phyloP scores from a whole-genome alignment of 2,329 filamentous ascomycete species.

The Beauveria scarabaeidicola region DNA sequence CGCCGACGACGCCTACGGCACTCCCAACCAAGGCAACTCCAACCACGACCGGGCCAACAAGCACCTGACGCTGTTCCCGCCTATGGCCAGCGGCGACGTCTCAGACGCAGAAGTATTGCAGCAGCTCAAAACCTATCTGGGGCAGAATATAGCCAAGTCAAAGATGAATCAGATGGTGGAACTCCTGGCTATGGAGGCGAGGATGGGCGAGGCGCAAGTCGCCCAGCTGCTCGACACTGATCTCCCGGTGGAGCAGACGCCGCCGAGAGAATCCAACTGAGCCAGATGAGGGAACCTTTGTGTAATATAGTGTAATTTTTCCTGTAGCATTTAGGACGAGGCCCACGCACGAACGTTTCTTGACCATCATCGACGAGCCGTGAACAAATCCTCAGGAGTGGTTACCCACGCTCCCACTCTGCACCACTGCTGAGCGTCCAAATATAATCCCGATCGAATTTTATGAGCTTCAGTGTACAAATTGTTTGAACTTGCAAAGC shows the following conservation, averaged over 20 bases:
- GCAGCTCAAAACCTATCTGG: conserved; percentile 13
- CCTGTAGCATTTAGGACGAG: background rate
- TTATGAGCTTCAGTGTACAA: no score
- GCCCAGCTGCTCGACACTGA: conserved; percentile 9
- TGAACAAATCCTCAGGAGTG: no score
- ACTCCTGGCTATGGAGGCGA: conserved; percentile 22
- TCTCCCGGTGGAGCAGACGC: background rate
- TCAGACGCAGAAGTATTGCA: conserved; percentile 18
- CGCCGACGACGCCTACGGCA: conserved; percentile 63
- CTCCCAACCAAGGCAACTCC: conserved; percentile 17
- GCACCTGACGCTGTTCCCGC: conserved; percentile 44
- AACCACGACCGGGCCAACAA: conserved; percentile 26
- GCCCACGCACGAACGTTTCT: no score
- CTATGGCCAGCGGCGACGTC: conserved; percentile 21
- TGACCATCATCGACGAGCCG: no score
- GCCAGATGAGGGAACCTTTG: background rate
- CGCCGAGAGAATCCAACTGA: background rate
- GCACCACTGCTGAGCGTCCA: no score
- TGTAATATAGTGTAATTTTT: conserved; percentile 1
- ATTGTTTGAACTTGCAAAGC: no score
- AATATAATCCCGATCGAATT: no score
- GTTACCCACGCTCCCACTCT: no score
- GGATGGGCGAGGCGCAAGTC: conserved; percentile 18
- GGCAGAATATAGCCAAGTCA: conserved; percentile 20
- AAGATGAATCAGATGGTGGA: conserved; percentile 21